Conservation (phyloP, 1,284 basidiomycete genomes). For the Ustilago curta region DNA sequence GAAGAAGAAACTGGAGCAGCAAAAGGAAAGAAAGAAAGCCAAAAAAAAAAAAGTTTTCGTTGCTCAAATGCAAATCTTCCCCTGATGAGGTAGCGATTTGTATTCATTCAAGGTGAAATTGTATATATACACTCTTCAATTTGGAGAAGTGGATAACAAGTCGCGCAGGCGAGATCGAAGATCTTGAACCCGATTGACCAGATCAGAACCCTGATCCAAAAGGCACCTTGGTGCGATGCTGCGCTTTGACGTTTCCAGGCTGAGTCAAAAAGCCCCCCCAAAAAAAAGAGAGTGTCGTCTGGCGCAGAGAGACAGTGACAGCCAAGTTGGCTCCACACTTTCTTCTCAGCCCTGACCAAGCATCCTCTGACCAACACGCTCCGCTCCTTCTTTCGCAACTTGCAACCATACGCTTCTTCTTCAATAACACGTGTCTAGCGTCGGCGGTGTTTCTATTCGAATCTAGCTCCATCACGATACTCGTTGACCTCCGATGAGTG, state of each 20-base stretch:
- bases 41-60: slow-evolving; percentile 38
- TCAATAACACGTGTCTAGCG: no score
- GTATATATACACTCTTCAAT: slow-evolving; percentile 4
- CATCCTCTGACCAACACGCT: neutral
- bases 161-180: neutral
- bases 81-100: neutral
- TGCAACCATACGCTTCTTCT: neutral
- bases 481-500: slow-evolving; percentile 8
- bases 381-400: no score
- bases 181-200: neutral
- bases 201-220: neutral
- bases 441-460: neutral
- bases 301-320: slow-evolving; percentile 2
- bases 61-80: neutral
- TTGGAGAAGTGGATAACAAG: no score
- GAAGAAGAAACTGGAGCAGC: no score
- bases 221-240: neutral
- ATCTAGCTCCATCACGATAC: neutral
- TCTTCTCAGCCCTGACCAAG: slow-evolving; percentile 4
- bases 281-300: slow-evolving; percentile 1
- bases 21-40: no score
- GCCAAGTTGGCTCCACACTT: slow-evolving; percentile 1
- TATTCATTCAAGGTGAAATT: neutral
- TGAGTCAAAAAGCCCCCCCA: slow-evolving; percentile 2
- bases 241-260: neutral